phyloP scores from a whole-genome alignment of 2,329 filamentous ascomycete species.

The Colletotrichum kahawae region DNA sequence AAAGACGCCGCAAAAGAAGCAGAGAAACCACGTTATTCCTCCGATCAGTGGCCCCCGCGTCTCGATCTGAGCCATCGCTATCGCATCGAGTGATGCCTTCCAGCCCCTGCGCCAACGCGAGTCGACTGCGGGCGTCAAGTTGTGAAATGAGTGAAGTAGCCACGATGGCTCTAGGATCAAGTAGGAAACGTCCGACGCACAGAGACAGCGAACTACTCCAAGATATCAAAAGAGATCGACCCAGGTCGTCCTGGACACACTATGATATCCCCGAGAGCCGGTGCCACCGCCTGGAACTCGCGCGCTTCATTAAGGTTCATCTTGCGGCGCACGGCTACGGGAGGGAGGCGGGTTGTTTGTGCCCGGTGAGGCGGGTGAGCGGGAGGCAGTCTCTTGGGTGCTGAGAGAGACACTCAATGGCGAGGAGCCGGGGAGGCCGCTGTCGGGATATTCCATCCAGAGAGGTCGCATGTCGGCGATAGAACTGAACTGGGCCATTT shows the following conservation, averaged over 20 bases:
- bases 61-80: not conserved
- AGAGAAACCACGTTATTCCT: conserved; percentile 34
- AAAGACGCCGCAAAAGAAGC: conserved; percentile 23
- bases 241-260: not conserved
- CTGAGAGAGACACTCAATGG: not conserved
- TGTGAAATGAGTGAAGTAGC: not conserved
- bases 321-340: conserved; percentile 1
- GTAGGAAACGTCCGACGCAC: not conserved
- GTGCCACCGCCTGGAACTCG: not conserved
- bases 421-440: not conserved
- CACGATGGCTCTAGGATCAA: not conserved
- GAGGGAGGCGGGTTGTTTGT: not conserved
- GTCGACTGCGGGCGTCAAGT: not conserved
- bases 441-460: not conserved
- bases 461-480: not conserved
- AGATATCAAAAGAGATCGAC: not conserved
- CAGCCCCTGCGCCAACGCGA: not conserved
- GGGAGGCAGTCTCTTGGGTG: not conserved
- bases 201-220: not conserved
- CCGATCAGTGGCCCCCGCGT: not conserved
- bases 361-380: not conserved
- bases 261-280: not conserved
- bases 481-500: not conserved
- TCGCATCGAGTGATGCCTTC: not conserved
- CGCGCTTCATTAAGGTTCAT: not conserved